Percentiles rank a stretch among this genome's conserved stretches.
Evolutionary conservation across 352 stramenopile species (phyloP).

Genomic region (Pythium sukuiense): DNA sequence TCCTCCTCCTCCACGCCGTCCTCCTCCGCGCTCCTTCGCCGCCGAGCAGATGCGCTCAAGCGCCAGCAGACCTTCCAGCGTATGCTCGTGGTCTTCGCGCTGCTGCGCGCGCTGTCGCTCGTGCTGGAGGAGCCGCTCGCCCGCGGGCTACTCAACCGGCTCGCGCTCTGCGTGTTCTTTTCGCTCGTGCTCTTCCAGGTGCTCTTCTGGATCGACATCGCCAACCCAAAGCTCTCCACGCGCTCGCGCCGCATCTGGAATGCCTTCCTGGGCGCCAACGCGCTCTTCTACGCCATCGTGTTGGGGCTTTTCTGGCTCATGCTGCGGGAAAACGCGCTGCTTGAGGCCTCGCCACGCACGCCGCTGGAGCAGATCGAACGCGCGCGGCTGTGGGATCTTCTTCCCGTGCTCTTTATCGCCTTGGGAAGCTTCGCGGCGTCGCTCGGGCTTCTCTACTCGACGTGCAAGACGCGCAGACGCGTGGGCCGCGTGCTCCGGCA

Average conservation of each 20-base stretch:
- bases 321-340: slow-evolving; percentile 13
- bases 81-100: slow-evolving; percentile 61
- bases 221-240: slow-evolving; percentile 73
- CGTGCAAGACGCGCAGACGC: slow-evolving; percentile 65
- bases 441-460: slow-evolving; percentile 74
- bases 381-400: slow-evolving; percentile 30
- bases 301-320: slow-evolving; percentile 59
- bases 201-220: slow-evolving; percentile 86
- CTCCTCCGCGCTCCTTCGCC: slow-evolving; percentile 19
- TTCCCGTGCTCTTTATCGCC: slow-evolving; percentile 71
- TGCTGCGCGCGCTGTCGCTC: slow-evolving; percentile 61
- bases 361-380: slow-evolving; percentile 33
- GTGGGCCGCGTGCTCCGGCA: slow-evolving; percentile 71
- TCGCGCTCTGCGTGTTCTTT: slow-evolving; percentile 82
- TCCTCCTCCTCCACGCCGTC: slow-evolving; percentile 25
- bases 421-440: slow-evolving; percentile 66
- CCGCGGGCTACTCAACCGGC: slow-evolving; percentile 67
- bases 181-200: slow-evolving; percentile 86
- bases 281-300: slow-evolving; percentile 71
- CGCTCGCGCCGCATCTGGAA: slow-evolving; percentile 79
- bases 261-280: slow-evolving; percentile 68
- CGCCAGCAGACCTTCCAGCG: slow-evolving; percentile 72
- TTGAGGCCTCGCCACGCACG: slow-evolving; percentile 14
- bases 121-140: slow-evolving; percentile 28
- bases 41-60: slow-evolving; percentile 36